Conservation (phyloP, 73 alveolate species). For the Diophrys sp. region DNA sequence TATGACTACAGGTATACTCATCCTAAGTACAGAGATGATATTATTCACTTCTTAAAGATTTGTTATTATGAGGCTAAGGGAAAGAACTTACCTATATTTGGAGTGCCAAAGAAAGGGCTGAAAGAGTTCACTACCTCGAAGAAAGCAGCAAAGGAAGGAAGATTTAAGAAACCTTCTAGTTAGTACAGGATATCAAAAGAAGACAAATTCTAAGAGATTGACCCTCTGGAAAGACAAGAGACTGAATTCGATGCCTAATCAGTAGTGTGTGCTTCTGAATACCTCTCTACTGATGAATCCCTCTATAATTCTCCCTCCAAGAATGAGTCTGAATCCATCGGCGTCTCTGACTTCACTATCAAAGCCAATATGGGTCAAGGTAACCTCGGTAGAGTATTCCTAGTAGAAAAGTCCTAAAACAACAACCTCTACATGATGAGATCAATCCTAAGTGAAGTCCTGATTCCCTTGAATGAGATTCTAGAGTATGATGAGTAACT, state of each 20-base stretch:
- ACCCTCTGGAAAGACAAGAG: no score
- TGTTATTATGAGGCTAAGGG: not conserved
- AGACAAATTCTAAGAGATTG: slow-evolving; percentile 4
- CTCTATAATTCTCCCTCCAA: not conserved
- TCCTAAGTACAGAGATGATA: slow-evolving; percentile 46
- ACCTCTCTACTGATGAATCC: not conserved
- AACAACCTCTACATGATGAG: slow-evolving; percentile 84
- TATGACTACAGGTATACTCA: slow-evolving; percentile 80
- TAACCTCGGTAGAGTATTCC: slow-evolving; percentile 81
- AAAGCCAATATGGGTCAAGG: slow-evolving; percentile 83
- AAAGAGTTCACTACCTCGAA: slow-evolving; percentile 70
- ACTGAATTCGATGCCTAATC: slow-evolving; percentile 2
- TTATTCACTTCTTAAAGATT: slow-evolving; percentile 20
- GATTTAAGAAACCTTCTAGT: slow-evolving; percentile 55
- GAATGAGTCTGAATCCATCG: not conserved
- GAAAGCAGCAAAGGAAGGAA: slow-evolving; percentile 62
- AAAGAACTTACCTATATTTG: slow-evolving; percentile 31
- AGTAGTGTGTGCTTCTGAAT: not conserved
- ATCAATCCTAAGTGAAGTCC: slow-evolving; percentile 75
- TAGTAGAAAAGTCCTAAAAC: slow-evolving; percentile 71
- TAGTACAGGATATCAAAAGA: slow-evolving; percentile 1
- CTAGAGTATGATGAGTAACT: not conserved
- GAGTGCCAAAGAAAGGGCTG: slow-evolving; percentile 30
- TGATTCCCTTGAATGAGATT: slow-evolving; percentile 32
- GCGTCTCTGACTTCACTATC: slow-evolving; percentile 60